Evolutionary conservation across 495 filamentous ascomycete species (phyloP).

Genomic region (Hyaloscypha finlandica): DNA sequence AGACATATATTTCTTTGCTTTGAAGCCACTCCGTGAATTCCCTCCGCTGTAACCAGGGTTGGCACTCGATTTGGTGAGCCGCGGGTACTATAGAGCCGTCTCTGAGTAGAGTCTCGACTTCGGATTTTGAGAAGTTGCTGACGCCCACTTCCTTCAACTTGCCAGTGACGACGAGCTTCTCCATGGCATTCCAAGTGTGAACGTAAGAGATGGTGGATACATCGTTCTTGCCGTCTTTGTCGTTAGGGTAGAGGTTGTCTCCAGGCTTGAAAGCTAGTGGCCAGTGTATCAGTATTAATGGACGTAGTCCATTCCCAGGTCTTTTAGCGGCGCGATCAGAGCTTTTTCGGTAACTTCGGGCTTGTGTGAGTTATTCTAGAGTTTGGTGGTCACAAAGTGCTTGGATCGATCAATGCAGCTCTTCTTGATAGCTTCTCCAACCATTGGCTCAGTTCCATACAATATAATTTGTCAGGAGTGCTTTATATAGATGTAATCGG

Average conservation of each 20-base stretch:
- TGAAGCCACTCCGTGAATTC: constrained; percentile 58
- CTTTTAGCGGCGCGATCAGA: constrained; percentile 67
- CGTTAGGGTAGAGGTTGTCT: constrained; percentile 58
- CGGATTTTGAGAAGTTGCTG: constrained; percentile 71
- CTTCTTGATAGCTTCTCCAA: constrained; percentile 63
- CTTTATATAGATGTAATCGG: not conserved
- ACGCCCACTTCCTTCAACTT: constrained; percentile 83
- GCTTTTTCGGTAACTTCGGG: constrained; percentile 62
- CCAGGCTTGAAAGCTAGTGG: constrained; percentile 54
- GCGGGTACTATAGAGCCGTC: constrained; percentile 61
- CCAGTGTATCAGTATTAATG: constrained; percentile 90
- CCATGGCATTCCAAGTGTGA: constrained; percentile 81
- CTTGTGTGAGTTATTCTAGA: constrained; percentile 68
- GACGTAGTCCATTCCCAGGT: constrained; percentile 73
- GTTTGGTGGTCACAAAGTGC: constrained; percentile 74
- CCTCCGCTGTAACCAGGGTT: constrained; percentile 63
- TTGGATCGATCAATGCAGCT: constrained; percentile 58
- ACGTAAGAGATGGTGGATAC: constrained; percentile 64
- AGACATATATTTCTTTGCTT: constrained; percentile 59
- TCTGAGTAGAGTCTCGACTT: constrained; percentile 68
- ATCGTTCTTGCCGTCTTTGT: constrained; percentile 83
- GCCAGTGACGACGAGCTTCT: constrained; percentile 67
- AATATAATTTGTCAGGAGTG: constrained; percentile 35
- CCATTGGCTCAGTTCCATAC: constrained; percentile 84
- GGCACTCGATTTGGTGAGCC: constrained; percentile 57